Evolutionary conservation across 345 rosid genomes (phyloP).

Genomic region (Rhodomyrtus tomentosa): DNA sequence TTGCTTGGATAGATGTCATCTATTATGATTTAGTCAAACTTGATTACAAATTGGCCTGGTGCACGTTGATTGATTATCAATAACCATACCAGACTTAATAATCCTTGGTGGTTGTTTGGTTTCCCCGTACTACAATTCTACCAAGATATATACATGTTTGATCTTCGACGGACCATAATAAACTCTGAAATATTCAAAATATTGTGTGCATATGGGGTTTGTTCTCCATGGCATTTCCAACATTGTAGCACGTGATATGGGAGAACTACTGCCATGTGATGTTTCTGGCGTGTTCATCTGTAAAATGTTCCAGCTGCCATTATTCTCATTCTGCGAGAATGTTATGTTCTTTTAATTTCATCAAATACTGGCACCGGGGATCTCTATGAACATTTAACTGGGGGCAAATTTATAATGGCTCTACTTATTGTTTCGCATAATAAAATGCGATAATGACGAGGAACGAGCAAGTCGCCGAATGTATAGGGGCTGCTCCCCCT

Average conservation of each 20-base stretch:
- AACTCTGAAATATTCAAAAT: neutral
- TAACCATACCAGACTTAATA: neutral
- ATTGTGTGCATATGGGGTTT: neutral
- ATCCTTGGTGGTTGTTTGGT: neutral
- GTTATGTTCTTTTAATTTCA: neutral
- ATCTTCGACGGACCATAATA: neutral
- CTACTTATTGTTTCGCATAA: constrained; percentile 14
- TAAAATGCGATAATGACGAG: constrained; percentile 61
- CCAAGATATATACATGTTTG: neutral
- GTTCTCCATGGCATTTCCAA: neutral
- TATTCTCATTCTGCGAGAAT: too few relatives aligned
- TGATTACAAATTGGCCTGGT: neutral
- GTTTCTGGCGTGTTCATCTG: neutral
- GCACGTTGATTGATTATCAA: neutral
- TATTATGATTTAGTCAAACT: neutral
- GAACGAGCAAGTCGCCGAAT: constrained; percentile 76
- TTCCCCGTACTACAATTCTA: neutral
- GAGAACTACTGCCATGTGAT: neutral
- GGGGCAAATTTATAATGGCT: neutral
- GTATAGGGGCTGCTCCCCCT: constrained; percentile 72
- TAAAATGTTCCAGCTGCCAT: neutral
- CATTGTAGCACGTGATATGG: neutral
- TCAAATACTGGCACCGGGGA: neutral
- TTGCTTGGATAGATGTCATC: neutral
- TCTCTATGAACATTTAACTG: neutral